A percentile compares a stretch with the other conserved stretches of the same genome.
Conservation (phyloP, 345 rosid genomes). For the Lepidium aucheri region DNA sequence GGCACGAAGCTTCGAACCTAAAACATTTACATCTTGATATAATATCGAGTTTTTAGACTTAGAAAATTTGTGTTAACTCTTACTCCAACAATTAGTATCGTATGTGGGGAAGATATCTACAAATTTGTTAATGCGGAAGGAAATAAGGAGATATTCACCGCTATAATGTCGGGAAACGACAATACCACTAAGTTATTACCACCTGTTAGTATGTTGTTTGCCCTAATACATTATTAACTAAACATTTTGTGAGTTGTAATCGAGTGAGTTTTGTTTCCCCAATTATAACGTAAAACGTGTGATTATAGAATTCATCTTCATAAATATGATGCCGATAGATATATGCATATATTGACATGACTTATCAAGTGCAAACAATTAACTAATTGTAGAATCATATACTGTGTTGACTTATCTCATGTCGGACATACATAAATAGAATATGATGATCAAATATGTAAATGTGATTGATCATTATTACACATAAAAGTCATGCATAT, state of each 20-base stretch:
- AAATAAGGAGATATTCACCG: too few species aligned
- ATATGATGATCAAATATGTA: neutral
- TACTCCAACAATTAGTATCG: too few species aligned
- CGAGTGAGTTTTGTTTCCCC: neutral
- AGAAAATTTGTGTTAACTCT: too few species aligned
- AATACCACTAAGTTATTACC: too few species aligned
- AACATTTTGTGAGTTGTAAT: neutral
- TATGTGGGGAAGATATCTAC: too few species aligned
- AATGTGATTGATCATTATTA: slow-evolving; percentile 7
- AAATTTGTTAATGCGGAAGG: too few species aligned
- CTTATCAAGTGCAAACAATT: slow-evolving; percentile 20
- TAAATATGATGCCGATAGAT: slow-evolving; percentile 14
- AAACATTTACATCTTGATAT: too few species aligned
- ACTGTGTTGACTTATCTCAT: slow-evolving; percentile 26
- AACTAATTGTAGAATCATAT: slow-evolving; percentile 26
- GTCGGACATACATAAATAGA: slow-evolving; percentile 6
- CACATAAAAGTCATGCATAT: neutral
- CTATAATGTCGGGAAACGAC: too few species aligned
- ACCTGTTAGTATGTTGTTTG: too few species aligned
- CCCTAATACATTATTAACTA: too few species aligned
- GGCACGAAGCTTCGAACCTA: too few species aligned
- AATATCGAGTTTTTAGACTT: too few species aligned
- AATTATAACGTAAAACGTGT: neutral
- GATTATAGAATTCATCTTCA: slow-evolving; percentile 7
- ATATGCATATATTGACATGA: slow-evolving; percentile 14